Base-by-base conservation (phyloP, 2,329 filamentous ascomycete species). In the Cephalotrichum gorgonifer region DNA sequence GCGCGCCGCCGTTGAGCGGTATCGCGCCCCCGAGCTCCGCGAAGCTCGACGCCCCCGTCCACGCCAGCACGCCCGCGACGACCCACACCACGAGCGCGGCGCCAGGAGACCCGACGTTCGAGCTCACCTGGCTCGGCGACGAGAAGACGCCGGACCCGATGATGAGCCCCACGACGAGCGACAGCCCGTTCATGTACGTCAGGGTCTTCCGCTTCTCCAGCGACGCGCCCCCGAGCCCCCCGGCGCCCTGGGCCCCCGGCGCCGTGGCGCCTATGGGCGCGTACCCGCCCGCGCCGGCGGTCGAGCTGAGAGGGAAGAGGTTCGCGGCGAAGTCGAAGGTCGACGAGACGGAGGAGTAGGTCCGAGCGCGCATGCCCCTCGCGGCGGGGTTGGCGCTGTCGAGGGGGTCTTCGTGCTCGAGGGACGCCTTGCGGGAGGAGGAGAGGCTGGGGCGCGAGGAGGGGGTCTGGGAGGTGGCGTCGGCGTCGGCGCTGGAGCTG, bases 141-240 rank as follows among this genome's bases (percentile, higher is more conserved):
- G 88, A 94, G 68, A 97, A 98, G 60, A 98, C 96, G 14, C 91
- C 93, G 23, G 88, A 94, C 3, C 93, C 93, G 60, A 98, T 97
- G 56, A 97, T 94, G 54, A 98, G 69, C 1, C 93, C 91, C 44
- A 97, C 79, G 45, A 98, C 86, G 51, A 98, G 73, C 23, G 88
- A 94, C 51, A 98, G 67, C 1, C 93, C 93, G 64, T 98, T 98
- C 43, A 97, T 63, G 62, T 91, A 97, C 26, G 93, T 97, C 65
- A 98, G 69, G 14, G 87, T 95, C 72, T 98, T 98, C 71, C 95
- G 85, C 64, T 88, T 93, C 73, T 98, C 93, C 54, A 97, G 68
- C 38, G 85, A 88, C n/a, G 79, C 84, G 52, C 85, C 86, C n/a
- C 80, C 78, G 22, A 85, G 60, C 15, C 77, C 78, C 47, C 74